Percentiles rank a stretch among this genome's conserved stretches.
These are phyloP conservation scores for Thyridium curvatum DNA, from an alignment of 2,329 filamentous ascomycete genomes.

Conservation along the genomic window DNA sequence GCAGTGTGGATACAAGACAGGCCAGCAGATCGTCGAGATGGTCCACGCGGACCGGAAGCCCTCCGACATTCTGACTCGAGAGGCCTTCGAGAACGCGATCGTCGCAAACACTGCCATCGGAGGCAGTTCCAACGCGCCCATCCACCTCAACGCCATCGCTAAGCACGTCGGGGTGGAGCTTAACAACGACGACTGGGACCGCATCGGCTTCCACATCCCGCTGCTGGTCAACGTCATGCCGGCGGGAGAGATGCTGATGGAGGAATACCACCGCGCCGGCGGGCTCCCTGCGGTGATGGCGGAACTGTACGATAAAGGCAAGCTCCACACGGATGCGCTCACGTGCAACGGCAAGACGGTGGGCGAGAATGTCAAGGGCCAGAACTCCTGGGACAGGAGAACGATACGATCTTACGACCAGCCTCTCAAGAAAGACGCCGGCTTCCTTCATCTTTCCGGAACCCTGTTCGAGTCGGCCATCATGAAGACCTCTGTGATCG, in stretches of 20 bases:
- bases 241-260: conserved; percentile 43
- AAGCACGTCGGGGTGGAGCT: conserved; percentile 45
- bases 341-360: conserved; percentile 41
- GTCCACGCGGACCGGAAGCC: conserved; percentile 40
- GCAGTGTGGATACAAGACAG: conserved; percentile 41
- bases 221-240: conserved; percentile 49
- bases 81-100: conserved; percentile 51
- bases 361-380: conserved; percentile 32
- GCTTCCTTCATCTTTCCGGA: conserved; percentile 41
- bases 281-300: conserved; percentile 47
- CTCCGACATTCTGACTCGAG: conserved; percentile 46
- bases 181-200: conserved; percentile 47
- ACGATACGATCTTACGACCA: conserved; percentile 37
- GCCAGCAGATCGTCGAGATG: conserved; percentile 42
- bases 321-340: conserved; percentile 17
- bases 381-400: conserved; percentile 37
- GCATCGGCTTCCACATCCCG: conserved; percentile 40
- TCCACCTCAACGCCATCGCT: conserved; percentile 48
- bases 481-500: conserved; percentile 47
- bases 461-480: conserved; percentile 44
- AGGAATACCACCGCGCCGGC: conserved; percentile 48
- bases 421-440: conserved; percentile 41
- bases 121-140: conserved; percentile 50
- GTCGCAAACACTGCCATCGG: conserved; percentile 48
- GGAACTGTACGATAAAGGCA: conserved; percentile 39